phyloP scores from a whole-genome alignment of 2,329 filamentous ascomycete species.

The Monosporascus sp. region DNA sequence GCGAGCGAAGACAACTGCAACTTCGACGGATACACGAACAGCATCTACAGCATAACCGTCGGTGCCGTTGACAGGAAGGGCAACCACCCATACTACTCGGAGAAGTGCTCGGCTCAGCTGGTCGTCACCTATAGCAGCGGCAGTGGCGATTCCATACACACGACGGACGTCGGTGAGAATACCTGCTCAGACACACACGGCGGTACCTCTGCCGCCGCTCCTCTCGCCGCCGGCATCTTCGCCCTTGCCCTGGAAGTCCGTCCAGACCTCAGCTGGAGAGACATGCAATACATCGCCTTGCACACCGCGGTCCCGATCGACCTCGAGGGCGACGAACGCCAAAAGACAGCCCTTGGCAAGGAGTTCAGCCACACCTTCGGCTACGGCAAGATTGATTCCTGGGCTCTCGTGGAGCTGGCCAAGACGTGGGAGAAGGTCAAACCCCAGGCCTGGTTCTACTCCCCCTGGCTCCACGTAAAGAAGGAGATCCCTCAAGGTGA shows the following conservation, averaged over 20 bases:
- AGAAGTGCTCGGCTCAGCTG: constrained; percentile 90
- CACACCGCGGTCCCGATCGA: constrained; percentile 80
- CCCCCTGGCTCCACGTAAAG: constrained; percentile 89
- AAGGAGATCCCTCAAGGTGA: constrained; percentile 80
- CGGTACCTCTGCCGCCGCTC: constrained; percentile 91
- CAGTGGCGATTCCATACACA: constrained; percentile 85
- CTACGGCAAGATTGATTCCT: constrained; percentile 92
- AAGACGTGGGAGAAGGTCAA: constrained; percentile 86
- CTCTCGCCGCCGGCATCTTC: constrained; percentile 86
- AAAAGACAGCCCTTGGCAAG: constrained; percentile 73
- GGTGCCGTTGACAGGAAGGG: constrained; percentile 87
- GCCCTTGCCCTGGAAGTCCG: constrained; percentile 81
- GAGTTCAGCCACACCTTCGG: constrained; percentile 93
- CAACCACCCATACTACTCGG: constrained; percentile 91
- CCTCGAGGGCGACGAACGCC: constrained; percentile 69
- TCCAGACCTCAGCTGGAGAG: constrained; percentile 86
- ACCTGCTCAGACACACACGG: constrained; percentile 79
- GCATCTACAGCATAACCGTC: constrained; percentile 97
- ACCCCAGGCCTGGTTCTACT: constrained; percentile 91
- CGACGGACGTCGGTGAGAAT: constrained; percentile 85
- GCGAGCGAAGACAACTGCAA: constrained; percentile 91
- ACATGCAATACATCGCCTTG: constrained; percentile 87
- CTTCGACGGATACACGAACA: constrained; percentile 98
- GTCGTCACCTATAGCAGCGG: constrained; percentile 97
- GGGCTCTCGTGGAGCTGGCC: constrained; percentile 75